Conservation (phyloP, 1,284 basidiomycete species). For the Cryptococcus hybrid region DNA sequence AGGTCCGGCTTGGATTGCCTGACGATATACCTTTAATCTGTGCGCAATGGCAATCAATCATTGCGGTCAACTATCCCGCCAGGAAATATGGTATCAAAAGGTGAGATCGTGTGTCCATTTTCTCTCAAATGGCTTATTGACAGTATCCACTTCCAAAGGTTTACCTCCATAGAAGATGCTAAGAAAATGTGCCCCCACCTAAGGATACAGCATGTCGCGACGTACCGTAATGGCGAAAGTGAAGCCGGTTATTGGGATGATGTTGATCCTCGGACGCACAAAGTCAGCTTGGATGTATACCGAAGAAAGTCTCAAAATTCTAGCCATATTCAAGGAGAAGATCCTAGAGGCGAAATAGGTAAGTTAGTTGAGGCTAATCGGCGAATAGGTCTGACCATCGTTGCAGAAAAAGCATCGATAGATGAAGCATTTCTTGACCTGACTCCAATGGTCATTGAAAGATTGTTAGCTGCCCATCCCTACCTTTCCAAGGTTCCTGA, state of each 20-base stretch:
- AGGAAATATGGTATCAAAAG: constrained; percentile 85
- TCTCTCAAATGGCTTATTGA: neutral
- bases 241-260: constrained; percentile 88
- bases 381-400: neutral
- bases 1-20: constrained; percentile 72
- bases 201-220: constrained; percentile 87
- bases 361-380: constrained; percentile 18
- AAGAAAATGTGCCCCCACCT: constrained; percentile 82
- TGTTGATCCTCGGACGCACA: constrained; percentile 84
- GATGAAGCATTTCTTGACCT: constrained; percentile 84
- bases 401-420: constrained; percentile 67
- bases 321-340: constrained; percentile 77
- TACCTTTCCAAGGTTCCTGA: constrained; percentile 68
- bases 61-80: constrained; percentile 96
- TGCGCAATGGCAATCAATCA: constrained; percentile 83
- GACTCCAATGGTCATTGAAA: constrained; percentile 69
- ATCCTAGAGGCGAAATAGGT: constrained; percentile 68
- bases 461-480: constrained; percentile 70
- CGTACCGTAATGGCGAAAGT: constrained; percentile 76
- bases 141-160: constrained; percentile 5
- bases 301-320: constrained; percentile 86
- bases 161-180: constrained; percentile 63
- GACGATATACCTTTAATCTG: constrained; percentile 77
- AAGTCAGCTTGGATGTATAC: constrained; percentile 94
- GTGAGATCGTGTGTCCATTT: constrained; percentile 29